A percentile compares a stretch with the other conserved stretches of the same genome.
Conservation (phyloP, 495 filamentous ascomycete genomes). For the Ramalina intermedia region DNA sequence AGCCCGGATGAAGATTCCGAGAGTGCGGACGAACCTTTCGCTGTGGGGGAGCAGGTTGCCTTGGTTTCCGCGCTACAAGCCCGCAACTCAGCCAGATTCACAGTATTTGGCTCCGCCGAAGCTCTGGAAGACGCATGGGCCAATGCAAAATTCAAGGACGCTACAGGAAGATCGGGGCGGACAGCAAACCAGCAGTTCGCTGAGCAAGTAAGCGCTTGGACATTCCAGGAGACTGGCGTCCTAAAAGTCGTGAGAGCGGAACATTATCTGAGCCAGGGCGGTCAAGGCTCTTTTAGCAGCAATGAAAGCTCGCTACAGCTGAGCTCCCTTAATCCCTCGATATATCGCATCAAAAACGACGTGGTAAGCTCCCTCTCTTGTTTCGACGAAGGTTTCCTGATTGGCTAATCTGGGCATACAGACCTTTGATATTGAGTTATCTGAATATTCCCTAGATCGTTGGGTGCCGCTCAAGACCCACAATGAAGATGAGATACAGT, state of each 20-base stretch:
- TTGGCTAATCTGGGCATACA: constrained; percentile 25
- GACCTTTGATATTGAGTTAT: constrained; percentile 79
- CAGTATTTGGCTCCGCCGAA: constrained; percentile 73
- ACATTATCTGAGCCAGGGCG: constrained; percentile 53
- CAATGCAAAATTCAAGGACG: constrained; percentile 56
- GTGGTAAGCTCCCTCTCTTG: constrained; percentile 50
- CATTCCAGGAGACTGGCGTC: constrained; percentile 87
- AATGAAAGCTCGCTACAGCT: constrained; percentile 24
- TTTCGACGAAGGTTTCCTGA: constrained; percentile 1
- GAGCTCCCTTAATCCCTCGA: constrained; percentile 56
- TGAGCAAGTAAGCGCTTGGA: constrained; percentile 70
- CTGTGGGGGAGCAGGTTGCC: constrained; percentile 64
- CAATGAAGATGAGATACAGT: constrained; percentile 57
- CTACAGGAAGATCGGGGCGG: constrained; percentile 33
- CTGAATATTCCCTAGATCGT: constrained; percentile 59
- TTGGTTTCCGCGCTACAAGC: constrained; percentile 77
- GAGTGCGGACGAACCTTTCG: constrained; percentile 65
- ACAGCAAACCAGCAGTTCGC: constrained; percentile 78
- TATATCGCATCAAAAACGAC: constrained; percentile 95
- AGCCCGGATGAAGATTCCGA: constrained; percentile 80
- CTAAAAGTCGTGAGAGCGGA: constrained; percentile 70
- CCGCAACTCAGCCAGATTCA: constrained; percentile 83
- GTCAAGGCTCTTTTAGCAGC: constrained; percentile 17
- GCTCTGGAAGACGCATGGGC: constrained; percentile 86
- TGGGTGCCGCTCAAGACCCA: constrained; percentile 62